Percentiles rank a stretch among this genome's conserved stretches.
These are phyloP conservation scores for Seiridium cupressi DNA, from an alignment of 2,329 filamentous ascomycete genomes.

Conservation along the genomic window DNA sequence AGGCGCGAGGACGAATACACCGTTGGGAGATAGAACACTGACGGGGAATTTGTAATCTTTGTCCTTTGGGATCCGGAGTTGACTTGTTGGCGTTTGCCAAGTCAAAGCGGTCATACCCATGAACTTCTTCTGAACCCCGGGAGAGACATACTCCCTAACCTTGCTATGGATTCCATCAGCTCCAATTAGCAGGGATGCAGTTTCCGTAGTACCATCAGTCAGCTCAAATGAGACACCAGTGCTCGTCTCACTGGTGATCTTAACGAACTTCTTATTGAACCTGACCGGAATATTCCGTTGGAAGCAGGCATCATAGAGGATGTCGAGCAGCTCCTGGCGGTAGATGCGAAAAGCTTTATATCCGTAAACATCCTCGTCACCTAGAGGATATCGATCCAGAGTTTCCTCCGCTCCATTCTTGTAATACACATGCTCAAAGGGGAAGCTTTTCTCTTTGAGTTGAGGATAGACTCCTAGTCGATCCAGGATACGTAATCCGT, in stretches of 20 bases:
- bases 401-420: conserved; percentile 30
- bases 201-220: conserved; percentile 38
- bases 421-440: conserved; percentile 49
- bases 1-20: conserved; percentile 16
- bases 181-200: conserved; percentile 48
- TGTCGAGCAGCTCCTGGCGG: conserved; percentile 47
- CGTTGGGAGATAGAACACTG: conserved; percentile 11
- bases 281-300: conserved; percentile 38
- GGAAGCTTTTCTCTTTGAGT: conserved; percentile 43
- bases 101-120: conserved; percentile 41
- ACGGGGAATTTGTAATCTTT: not conserved
- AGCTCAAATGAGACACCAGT: conserved; percentile 44
- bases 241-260: conserved; percentile 38
- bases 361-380: conserved; percentile 43
- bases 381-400: conserved; percentile 43
- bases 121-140: conserved; percentile 47
- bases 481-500: conserved; percentile 54
- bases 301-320: conserved; percentile 38
- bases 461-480: conserved; percentile 44
- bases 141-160: conserved; percentile 50
- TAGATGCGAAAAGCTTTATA: conserved; percentile 55
- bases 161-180: conserved; percentile 60
- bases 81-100: conserved; percentile 13
- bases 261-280: conserved; percentile 47
- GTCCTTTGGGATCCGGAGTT: conserved; percentile 14